These are phyloP conservation scores for Eimeria tenella DNA, from an alignment of 169 alveolate genomes.

Conservation along the genomic window DNA sequence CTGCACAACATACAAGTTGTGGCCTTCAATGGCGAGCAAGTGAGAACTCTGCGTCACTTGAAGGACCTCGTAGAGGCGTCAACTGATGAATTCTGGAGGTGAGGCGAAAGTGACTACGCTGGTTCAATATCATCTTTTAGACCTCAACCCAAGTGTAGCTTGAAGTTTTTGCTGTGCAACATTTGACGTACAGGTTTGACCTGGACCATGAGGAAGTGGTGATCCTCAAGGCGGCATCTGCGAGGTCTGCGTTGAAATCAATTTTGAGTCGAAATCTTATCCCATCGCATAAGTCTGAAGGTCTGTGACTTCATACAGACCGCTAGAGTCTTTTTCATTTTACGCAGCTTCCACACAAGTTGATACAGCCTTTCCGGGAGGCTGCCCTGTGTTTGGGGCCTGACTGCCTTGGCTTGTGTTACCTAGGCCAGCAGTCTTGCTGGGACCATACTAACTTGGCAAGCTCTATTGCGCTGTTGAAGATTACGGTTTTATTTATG, in stretches of 20 bases:
- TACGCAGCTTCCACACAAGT: no score
- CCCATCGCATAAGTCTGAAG: constrained; percentile 69
- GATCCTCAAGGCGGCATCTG: constrained; percentile 68
- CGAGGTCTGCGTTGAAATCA: constrained; percentile 55
- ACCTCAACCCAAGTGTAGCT: no score
- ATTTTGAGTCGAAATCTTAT: constrained; percentile 71
- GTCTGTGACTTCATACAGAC: not conserved
- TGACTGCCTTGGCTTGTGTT: no score
- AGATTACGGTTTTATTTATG: no score
- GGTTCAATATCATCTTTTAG: no score
- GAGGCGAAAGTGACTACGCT: not conserved
- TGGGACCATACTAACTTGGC: no score
- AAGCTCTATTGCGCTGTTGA: no score
- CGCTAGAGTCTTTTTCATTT: no score
- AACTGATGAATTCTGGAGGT: constrained; percentile 77
- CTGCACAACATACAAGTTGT: constrained; percentile 52
- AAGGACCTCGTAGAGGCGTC: constrained; percentile 69
- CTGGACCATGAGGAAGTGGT: constrained; percentile 77
- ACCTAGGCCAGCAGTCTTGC: no score
- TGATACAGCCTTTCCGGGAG: no score
- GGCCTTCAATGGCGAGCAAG: constrained; percentile 57
- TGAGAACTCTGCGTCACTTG: constrained; percentile 64
- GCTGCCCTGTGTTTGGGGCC: no score
- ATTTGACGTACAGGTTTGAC: constrained; percentile 67
- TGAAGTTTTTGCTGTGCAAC: not conserved